Base-by-base conservation (phyloP, 176 grass and related monocot genomes). In the Carex scoparia region DNA sequence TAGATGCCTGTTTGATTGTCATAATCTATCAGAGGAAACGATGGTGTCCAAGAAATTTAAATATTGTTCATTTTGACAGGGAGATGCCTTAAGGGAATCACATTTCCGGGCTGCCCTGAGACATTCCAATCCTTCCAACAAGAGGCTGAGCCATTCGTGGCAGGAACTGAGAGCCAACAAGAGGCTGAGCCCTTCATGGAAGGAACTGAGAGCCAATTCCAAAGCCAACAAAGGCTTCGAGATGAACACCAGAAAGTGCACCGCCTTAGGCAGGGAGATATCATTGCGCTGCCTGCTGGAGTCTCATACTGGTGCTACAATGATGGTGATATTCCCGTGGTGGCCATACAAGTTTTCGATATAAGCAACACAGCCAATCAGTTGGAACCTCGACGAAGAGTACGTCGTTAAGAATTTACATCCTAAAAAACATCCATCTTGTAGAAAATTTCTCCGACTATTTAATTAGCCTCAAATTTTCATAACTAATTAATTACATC, bases 301-400 rank as follows among this genome's bases (percentile, higher is more conserved):
- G n/a, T 88, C n/a, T 72, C 86, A 51, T 61, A 85, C 33, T 91
- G 86, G 89, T 86, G 78, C 70, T 91, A 88, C 82, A 88, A 91
- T 3, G 84, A 91, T 46, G 89, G 84, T 7, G 86, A 91, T 69
- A 76, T 59, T 64, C 89, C 86, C 0, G 59, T 91, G 14, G 83
- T 88, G n/a, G 60, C 83, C 11, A 38, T 91, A 44, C 77, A 80
- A 38, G 83, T 91, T 16, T 79, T 44, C 6, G 86, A 88, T 81
- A 46, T 49, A 1, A 91, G 86, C 40, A 91, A 72, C 30, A 83
- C 14, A 5, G 83, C 89, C 46, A 86, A 91, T 5, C 84, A 91
- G 60, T 84, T 90, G 15, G 86, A 85, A 61, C 66, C 64, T 19
- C 55, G 54, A 19, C 73, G 42, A n/a, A 90, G 86, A 67, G 89